Percentiles rank a stretch among this genome's conserved stretches.
Evolutionary conservation across 2,329 filamentous ascomycete species (phyloP).

Genomic region (Zymoseptoria passerinii): DNA sequence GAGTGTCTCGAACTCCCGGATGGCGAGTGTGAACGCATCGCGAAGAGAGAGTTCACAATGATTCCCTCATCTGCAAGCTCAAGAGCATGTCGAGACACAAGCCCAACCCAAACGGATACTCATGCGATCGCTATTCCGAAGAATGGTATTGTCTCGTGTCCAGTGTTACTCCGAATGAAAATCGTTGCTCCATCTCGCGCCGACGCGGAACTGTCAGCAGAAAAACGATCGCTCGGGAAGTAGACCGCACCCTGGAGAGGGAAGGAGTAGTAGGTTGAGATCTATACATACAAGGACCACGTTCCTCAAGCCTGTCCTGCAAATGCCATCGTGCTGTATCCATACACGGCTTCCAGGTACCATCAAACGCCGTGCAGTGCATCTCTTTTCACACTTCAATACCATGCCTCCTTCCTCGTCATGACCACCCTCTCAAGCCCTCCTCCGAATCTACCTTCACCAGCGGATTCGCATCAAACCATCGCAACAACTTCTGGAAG

Average conservation of each 20-base stretch:
- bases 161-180: no score
- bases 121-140: no score
- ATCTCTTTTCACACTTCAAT: neutral
- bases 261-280: neutral
- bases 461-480: slow-evolving; percentile 54
- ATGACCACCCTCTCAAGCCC: slow-evolving; percentile 15
- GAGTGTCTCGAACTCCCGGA: no score
- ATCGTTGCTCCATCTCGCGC: no score
- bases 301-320: neutral
- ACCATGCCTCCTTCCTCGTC: neutral
- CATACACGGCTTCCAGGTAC: neutral
- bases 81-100: no score
- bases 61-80: no score
- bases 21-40: no score
- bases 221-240: neutral
- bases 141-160: no score
- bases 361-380: neutral
- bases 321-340: neutral
- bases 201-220: no score
- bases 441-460: slow-evolving; percentile 21
- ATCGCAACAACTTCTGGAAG: slow-evolving; percentile 78
- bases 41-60: no score
- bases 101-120: no score
- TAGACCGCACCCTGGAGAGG: neutral
- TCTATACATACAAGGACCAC: neutral